Evolutionary conservation across 108 stramenopile species (phyloP), one percentile per base, ranked within the genome.

Genomic region (Nitzschia sp.): DNA sequence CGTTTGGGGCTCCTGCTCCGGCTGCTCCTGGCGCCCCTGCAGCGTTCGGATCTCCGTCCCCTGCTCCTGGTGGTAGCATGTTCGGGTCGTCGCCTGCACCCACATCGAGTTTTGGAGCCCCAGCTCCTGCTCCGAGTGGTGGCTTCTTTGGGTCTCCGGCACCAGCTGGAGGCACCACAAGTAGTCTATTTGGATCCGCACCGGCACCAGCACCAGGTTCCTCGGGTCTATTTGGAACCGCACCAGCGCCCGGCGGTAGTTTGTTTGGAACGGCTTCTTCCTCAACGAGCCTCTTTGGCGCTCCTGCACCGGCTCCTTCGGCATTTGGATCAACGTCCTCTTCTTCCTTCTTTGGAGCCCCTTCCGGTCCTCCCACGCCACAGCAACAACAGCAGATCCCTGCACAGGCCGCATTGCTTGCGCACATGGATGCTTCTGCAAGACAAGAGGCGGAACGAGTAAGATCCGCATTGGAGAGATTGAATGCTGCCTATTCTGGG

Each of bases 361-460:
- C 80, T n/a, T 31, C 75, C 0, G 35, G 60, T 47, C 41, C 54
- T 25, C 46, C 35, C 27, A 8, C 46, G 15, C 35, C 54, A 29
- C 60, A 75, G 33, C 58, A 58, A 41, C 65, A 69, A 29, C 63
- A 53, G 4, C 68, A 72, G 34, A 65, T 86, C 53, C 87, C 91
- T 1, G 87, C 86, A 45, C 89, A 86, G 44, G 87, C 87, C 0
- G 87, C 89, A 30, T 44, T 84, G 54, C 77, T 85, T 66, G 87
- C 86, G 28, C 80, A 86, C 63, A 74, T 87, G 79, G 77, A 87
- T 57, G 85, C 85, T 26, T 71, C 80, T 6, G 76, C 81, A 28
- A 81, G 77, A 27, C 87, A 92, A 58, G 92, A 93, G 71, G 72
- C 82, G 8, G 85, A 82, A 23, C 83, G 85, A 25, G 71, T 93